Conservation (phyloP, 176 grass and related monocot species). For the Microstegium vimineum region DNA sequence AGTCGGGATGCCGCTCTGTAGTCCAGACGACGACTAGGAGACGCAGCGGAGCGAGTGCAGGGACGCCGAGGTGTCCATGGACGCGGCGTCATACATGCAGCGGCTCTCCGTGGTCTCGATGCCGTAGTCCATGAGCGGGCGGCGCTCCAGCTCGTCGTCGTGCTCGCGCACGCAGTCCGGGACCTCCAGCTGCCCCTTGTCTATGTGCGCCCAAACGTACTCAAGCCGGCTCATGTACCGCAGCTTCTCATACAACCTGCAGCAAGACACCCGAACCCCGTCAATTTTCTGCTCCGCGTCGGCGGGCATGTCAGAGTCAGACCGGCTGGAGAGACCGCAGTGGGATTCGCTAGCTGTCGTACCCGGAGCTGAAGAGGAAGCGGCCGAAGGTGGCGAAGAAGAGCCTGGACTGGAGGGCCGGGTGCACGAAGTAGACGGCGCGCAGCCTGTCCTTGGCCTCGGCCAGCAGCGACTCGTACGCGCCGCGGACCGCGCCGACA, state of each 20-base stretch:
- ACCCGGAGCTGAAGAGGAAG: constrained; percentile 84
- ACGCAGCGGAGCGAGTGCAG: constrained; percentile 61
- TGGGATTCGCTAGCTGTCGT: background rate
- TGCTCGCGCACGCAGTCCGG: constrained; percentile 62
- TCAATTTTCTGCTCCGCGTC: background rate
- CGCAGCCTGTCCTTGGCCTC: constrained; percentile 35
- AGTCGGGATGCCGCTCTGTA: too few species aligned
- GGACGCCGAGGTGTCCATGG: constrained; percentile 58
- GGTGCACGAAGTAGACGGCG: constrained; percentile 90
- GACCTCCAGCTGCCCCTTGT: constrained; percentile 53
- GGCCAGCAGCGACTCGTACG: constrained; percentile 54
- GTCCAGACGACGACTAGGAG: constrained; percentile 42
- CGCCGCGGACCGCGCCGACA: constrained; percentile 52
- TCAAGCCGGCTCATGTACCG: constrained; percentile 72
- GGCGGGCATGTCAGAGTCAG: background rate
- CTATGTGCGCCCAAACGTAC: constrained; percentile 72
- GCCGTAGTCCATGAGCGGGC: constrained; percentile 81
- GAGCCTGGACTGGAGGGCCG: constrained; percentile 74
- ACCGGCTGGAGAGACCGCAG: too few species aligned
- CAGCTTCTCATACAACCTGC: constrained; percentile 72
- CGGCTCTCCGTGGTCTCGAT: constrained; percentile 43
- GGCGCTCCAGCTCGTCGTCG: constrained; percentile 82
- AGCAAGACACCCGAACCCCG: background rate
- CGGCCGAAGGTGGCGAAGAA: constrained; percentile 82
- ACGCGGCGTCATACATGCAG: constrained; percentile 51